Percentiles rank a stretch among this genome's conserved stretches.
These are phyloP conservation scores for Fusarium brachygibbosum DNA, from an alignment of 2,329 filamentous ascomycete genomes.

Conservation along the genomic window DNA sequence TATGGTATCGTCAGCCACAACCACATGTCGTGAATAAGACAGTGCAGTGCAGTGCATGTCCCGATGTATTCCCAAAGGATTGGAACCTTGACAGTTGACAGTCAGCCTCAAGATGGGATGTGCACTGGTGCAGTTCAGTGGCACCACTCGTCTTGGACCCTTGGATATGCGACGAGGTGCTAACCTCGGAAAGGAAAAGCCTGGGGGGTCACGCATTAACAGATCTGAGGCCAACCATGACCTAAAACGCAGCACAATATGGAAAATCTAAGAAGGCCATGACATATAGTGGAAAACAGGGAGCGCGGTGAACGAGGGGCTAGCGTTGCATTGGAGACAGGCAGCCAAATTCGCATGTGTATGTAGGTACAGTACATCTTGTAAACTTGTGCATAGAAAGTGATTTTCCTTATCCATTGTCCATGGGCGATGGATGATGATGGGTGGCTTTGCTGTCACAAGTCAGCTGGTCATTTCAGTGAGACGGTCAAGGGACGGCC, in stretches of 20 bases:
- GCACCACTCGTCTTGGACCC: slow-evolving; percentile 42
- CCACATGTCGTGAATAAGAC: background rate
- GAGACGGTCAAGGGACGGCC: slow-evolving; percentile 48
- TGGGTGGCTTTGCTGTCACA: slow-evolving; percentile 15
- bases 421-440: background rate
- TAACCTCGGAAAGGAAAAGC: slow-evolving; percentile 45
- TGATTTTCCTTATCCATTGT: background rate
- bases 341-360: slow-evolving; percentile 13
- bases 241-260: slow-evolving; percentile 16
- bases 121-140: slow-evolving; percentile 39
- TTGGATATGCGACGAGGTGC: slow-evolving; percentile 33
- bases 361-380: background rate
- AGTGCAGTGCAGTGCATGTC: slow-evolving; percentile 11
- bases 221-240: slow-evolving; percentile 48
- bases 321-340: slow-evolving; percentile 33
- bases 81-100: slow-evolving; percentile 32
- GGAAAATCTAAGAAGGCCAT: slow-evolving; percentile 13
- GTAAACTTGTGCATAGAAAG: background rate
- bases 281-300: slow-evolving; percentile 24
- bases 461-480: slow-evolving; percentile 38
- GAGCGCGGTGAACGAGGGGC: slow-evolving; percentile 19
- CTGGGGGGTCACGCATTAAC: slow-evolving; percentile 37
- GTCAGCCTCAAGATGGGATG: slow-evolving; percentile 46
- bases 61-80: slow-evolving; percentile 12
- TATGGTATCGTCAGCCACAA: slow-evolving; percentile 4